Evolutionary conservation across 805 yeast species (phyloP), one percentile per base, ranked within the genome.

Genomic region (Pichia sporocuriosa): DNA sequence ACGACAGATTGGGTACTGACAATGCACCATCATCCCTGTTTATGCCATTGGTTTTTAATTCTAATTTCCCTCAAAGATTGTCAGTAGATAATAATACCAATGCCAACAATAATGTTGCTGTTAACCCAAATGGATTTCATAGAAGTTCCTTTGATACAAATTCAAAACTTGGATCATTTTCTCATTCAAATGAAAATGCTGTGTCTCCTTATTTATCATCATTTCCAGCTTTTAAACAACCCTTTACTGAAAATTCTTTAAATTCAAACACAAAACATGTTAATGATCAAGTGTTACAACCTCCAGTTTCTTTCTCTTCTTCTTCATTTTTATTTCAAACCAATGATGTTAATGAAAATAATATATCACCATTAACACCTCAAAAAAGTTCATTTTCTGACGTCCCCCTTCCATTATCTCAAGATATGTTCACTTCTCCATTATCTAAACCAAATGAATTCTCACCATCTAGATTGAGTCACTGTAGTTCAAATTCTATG

Each of bases 111-210:
- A 20, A 8, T 20, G n/a, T 9, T 10, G 10, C 33, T 4, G 6
- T 13, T 20, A 32, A 15, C 25, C n/a, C n/a, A n/a, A n/a, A n/a
- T n/a, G n/a, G n/a, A n/a, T n/a, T n/a, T 19, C 28, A 32, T 11
- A 32, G 42, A 27, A 33, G 27, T 23, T 39, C 42, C 6, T 39
- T 39, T 23, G 42, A 39, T 24, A 20, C 42, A 13, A 39, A 39
- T 20, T 7, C 33, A 4, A 39, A 39, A 32, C 15, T 39, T 12
- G 42, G 42, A 9, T 32, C 42, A 4, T 33, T 26, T 19, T 23
- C 19, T 13, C 42, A 39, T 28, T n/a, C 42, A 13, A 32, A 32
- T 33, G 42, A 39, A 20, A 6, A 19, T 22, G 17, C 19, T 10
- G 32, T 32, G 21, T 32, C 36, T 10, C 36, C 42, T 2, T 11